Evolutionary conservation across 2,329 filamentous ascomycete genomes (phyloP).

Genomic region (Pseudonectria buxi): DNA sequence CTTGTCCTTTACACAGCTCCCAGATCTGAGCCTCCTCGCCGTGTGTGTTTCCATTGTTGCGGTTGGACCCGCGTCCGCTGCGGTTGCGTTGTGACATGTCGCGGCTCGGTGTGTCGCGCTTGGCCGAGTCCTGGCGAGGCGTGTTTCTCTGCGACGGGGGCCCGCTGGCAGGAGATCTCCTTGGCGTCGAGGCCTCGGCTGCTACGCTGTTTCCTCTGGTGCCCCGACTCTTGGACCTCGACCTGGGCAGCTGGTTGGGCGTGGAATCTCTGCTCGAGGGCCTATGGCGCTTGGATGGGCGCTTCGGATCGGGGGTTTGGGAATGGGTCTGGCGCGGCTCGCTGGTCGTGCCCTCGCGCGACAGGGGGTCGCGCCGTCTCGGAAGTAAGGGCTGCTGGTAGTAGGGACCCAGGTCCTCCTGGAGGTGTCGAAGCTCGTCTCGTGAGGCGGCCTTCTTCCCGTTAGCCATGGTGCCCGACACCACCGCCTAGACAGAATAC

Average conservation of each 20-base stretch:
- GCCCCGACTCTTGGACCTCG: conserved; percentile 14
- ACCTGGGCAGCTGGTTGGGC: conserved; percentile 15
- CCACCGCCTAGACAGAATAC: conserved; percentile 23
- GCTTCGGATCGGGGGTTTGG: conserved; percentile 19
- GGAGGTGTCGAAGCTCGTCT: conserved; percentile 28
- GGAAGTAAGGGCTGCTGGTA: conserved; percentile 22
- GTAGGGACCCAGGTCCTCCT: conserved; percentile 29
- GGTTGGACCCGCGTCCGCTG: conserved; percentile 37
- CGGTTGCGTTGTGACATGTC: conserved; percentile 39
- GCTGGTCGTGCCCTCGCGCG: conserved; percentile 17
- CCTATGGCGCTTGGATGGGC: conserved; percentile 17
- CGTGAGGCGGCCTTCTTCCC: conserved; percentile 25
- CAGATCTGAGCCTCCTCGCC: conserved; percentile 39
- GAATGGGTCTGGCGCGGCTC: conserved; percentile 16
- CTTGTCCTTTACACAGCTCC: conserved; percentile 33
- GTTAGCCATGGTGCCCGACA: conserved; percentile 29
- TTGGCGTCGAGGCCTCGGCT: conserved; percentile 18
- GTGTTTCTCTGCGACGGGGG: conserved; percentile 9
- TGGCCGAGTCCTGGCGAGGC: conserved; percentile 17
- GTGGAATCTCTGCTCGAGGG: conserved; percentile 22
- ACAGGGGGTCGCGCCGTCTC: conserved; percentile 17
- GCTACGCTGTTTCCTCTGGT: conserved; percentile 9
- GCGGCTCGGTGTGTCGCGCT: conserved; percentile 15
- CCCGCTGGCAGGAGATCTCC: conserved; percentile 18
- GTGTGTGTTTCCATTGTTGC: conserved; percentile 36